Percentiles rank a stretch among this genome's conserved stretches.
Conservation (phyloP, 805 yeast genomes). For the Nakazawaea ambrosiae region DNA sequence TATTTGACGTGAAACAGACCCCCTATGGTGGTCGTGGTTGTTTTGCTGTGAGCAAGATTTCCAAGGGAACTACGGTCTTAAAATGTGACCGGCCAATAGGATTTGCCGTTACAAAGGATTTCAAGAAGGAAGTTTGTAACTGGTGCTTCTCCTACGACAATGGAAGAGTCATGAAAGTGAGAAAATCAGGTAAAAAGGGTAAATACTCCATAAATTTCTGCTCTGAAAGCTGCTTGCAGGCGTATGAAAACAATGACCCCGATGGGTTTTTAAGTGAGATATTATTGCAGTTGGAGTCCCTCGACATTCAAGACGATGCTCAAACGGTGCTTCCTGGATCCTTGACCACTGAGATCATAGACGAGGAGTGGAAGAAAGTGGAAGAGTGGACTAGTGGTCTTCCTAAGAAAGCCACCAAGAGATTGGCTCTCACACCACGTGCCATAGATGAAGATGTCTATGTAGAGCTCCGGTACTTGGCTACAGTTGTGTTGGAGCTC, state of each 20-base stretch:
- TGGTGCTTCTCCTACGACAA: slow-evolving; percentile 41
- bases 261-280: slow-evolving; percentile 26
- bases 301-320: slow-evolving; percentile 11
- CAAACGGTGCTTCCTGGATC: slow-evolving; percentile 9
- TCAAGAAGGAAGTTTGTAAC: slow-evolving; percentile 57
- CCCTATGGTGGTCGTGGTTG: slow-evolving; percentile 59
- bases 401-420: slow-evolving; percentile 29
- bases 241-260: slow-evolving; percentile 29
- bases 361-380: slow-evolving; percentile 31
- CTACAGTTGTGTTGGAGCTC: slow-evolving; percentile 29
- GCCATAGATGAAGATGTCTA: slow-evolving; percentile 45
- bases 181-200: slow-evolving; percentile 22
- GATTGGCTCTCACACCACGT: slow-evolving; percentile 29
- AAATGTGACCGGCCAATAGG: slow-evolving; percentile 36
- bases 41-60: slow-evolving; percentile 36
- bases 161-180: slow-evolving; percentile 40
- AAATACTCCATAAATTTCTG: slow-evolving; percentile 47
- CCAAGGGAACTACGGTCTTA: slow-evolving; percentile 33
- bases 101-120: slow-evolving; percentile 40
- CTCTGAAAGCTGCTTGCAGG: slow-evolving; percentile 32
- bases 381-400: slow-evolving; percentile 30
- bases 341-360: slow-evolving; percentile 15
- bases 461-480: slow-evolving; percentile 40
- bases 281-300: slow-evolving; percentile 31
- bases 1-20: slow-evolving; percentile 31